Base-by-base conservation (phyloP, 108 stramenopile genomes). In the Bacterosira constricta region DNA sequence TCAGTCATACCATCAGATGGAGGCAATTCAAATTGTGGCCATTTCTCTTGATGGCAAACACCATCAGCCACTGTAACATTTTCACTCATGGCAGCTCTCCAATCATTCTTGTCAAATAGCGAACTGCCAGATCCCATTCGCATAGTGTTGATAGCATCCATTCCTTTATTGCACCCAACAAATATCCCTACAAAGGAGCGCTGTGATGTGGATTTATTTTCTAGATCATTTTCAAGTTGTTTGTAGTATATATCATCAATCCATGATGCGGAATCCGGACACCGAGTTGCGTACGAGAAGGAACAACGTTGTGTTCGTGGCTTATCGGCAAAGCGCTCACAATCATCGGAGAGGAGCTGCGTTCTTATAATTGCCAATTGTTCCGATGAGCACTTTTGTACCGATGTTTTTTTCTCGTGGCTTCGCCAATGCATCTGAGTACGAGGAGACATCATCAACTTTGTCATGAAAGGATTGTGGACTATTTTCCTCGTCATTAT, bases 151-250 rank as follows among this genome's bases (percentile, higher is more conserved):
- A 90, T 38, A 1, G 88, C 88, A 77, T 90, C 88, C 61, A 86
- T 77, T 26, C 77, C 88, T 66, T 90, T 90, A 63, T 90, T 90
- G 68, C 88, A 90, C 18, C 88, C 88, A 10, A 90, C 83, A 31
- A 69, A 85, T 13, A 84, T 56, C 13, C 41, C 75, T 8, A 75
- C 25, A 63, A 77, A 62, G 15, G 37, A n/a, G 13, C 13, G 4
- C n/a, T 35, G 36, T 1, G 15, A 30, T 23, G 39, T 46, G 9
- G 23, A 58, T 15, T 20, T 63, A 35, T 65, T 56, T 39, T 49
- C 57, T 44, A 20, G 29, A 1, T 29, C 32, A 13, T 21, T 66
- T 54, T 0, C n/a, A n/a, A 50, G 27, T 2, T 52, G 12, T 30
- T 23, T 53, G 63, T 81, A 81, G 45, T 59, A 71, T 6, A n/a